Evolutionary conservation across 257 asterid genomes (phyloP), one percentile per base, ranked within the genome.

Genomic region (Striga asiatica): DNA sequence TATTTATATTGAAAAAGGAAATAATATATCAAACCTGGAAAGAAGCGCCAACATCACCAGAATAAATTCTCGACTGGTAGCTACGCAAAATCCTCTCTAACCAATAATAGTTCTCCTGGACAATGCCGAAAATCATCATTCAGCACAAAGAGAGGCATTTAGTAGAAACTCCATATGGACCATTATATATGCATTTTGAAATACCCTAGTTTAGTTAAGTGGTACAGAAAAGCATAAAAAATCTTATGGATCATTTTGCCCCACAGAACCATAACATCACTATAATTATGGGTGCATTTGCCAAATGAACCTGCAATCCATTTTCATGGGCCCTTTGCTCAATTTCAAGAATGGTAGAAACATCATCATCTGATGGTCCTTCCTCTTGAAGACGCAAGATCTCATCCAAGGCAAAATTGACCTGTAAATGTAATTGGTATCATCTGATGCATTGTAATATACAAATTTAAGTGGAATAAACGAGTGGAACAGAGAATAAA

Each of bases 291-390:
- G 45, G 34, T 42, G 51, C 41, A 38, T 55, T 57, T 74, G 23
- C 50, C 47, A 57, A 23, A 57, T 50, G 60, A 22, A 89, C 95
- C 95, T 89, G 97, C 31, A 85, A 74, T 60, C 95, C 97, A 74
- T 82, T 89, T 74, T 89, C 97, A 74, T 89, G 93, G 58, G 95
- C 85, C 76, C 97, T 81, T 74, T 89, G 94, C 65, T 85, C 97
- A 59, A 85, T 81, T 86, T 89, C 94, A 54, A 89, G 85, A 70
- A 89, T 77, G 50, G 83, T 52, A 5, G 68, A 66, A 65, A 83
- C 81, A 71, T 85, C 97, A 31, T 69, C 84, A 58, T 65, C 75
- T 46, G 93, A 72, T 64, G 95, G 94, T 39, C 95, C 93, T 56
- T 81, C 93, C 60, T 76, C 80, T 64, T 85, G 97, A 77, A 89